Conservation (phyloP, 441 rosid genomes). For the Populus hybrid region DNA sequence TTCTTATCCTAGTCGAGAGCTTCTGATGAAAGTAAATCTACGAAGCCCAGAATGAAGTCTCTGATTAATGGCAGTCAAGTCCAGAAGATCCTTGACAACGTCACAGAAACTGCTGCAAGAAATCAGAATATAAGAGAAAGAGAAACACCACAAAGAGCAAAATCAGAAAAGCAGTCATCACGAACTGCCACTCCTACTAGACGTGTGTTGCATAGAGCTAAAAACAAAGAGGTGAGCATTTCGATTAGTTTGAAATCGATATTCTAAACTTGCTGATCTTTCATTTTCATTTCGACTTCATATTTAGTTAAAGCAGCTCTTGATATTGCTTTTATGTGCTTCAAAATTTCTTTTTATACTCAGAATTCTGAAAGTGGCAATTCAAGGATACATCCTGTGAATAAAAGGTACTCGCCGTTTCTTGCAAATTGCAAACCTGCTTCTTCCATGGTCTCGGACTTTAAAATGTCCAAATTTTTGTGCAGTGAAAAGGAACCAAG, state of each 20-base stretch:
- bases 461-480: conserved; percentile 21
- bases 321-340: neutral
- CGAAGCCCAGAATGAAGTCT: conserved; percentile 27
- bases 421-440: conserved; percentile 12
- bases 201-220: conserved; percentile 21
- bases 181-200: conserved; percentile 29
- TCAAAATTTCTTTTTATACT: conserved; percentile 5
- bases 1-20: conserved; percentile 26
- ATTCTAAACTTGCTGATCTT: neutral
- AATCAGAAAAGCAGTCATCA: conserved; percentile 31
- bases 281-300: neutral
- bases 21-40: conserved; percentile 22
- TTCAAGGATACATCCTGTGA: conserved; percentile 32
- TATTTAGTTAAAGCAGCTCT: neutral
- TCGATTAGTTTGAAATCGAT: neutral
- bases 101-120: conserved; percentile 28
- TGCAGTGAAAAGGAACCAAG: conserved; percentile 44
- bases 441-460: conserved; percentile 2
- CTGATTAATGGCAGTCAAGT: conserved; percentile 16
- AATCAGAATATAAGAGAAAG: conserved; percentile 29
- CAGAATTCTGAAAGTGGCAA: conserved; percentile 40
- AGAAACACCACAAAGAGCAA: conserved; percentile 25
- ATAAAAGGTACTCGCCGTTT: conserved; percentile 44
- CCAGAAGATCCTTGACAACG: conserved; percentile 19
- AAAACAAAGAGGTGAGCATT: conserved; percentile 35